Base-by-base conservation (phyloP, 2,329 filamentous ascomycete species). In the Gaeumannomyces tritici region DNA sequence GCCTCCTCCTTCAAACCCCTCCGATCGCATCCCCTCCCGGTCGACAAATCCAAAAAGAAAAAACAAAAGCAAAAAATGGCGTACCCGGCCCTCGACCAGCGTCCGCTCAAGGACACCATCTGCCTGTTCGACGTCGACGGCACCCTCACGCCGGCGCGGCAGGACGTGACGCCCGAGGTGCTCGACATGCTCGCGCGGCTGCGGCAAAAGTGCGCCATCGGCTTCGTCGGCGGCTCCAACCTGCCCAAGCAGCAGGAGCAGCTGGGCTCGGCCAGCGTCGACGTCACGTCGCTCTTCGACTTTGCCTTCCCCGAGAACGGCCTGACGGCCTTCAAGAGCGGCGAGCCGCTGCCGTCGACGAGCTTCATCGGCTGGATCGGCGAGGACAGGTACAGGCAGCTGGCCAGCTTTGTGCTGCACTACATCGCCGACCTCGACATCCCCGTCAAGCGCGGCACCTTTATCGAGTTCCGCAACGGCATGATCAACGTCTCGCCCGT, bases 261-360 rank as follows among this genome's bases (percentile, higher is more conserved):
- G 79, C 85, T 98, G 65, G 92, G 92, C 73, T 83, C 85, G 4
- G 74, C 83, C 29, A 78, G 83, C 63, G 75, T 77, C 31, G 82
- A 88, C 68, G 93, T 98, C 65, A 92, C 87, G 61, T 81, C 85
- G 65, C 87, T 98, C 71, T 99, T 99, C 81, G 95, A 99, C 81
- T 99, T 91, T 80, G 95, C 89, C 84, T 99, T 99, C 80, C 82
- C 92, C 64, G 95, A 99, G 80, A 99, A 99, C 78, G 95, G 95
- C 13, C 85, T 99, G 68, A 96, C 90, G 1, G 95, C 93, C 56
- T 96, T 84, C 82, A 91, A 92, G 72, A 78, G 93, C 71, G 95
- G 93, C 70, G 77, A 87, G 73, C 82, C 84, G 62, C 85, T 98
- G 63, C 81, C 88, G 1, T 87, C 86, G 70, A 89, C 89, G 77